Evolutionary conservation across 805 yeast species (phyloP).

Genomic region (Pichia nanzhaoensis): DNA sequence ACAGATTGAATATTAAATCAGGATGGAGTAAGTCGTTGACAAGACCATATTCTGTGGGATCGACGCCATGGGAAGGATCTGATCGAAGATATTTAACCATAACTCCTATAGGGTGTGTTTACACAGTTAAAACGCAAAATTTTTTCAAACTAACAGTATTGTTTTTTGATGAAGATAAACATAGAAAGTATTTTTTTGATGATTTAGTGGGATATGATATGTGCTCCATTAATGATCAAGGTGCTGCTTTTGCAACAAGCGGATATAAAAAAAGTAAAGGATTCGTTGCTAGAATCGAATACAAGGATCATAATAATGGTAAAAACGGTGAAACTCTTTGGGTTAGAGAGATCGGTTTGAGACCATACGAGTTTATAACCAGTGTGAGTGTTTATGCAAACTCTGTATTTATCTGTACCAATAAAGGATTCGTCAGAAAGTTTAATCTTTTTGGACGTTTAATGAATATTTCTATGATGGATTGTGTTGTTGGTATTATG

Average conservation of each 20-base stretch:
- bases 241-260: constrained; percentile 53
- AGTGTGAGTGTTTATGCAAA: constrained; percentile 61
- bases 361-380: constrained; percentile 50
- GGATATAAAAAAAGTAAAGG: constrained; percentile 23
- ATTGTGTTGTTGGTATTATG: constrained; percentile 69
- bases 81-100: constrained; percentile 73
- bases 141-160: constrained; percentile 61
- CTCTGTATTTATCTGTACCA: constrained; percentile 63
- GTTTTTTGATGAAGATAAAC: constrained; percentile 72
- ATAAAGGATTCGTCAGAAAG: constrained; percentile 64
- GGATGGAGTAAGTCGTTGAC: constrained; percentile 11
- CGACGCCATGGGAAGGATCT: constrained; percentile 66
- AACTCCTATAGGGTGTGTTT: constrained; percentile 73
- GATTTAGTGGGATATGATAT: constrained; percentile 68
- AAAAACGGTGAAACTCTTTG: constrained; percentile 71
- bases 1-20: constrained; percentile 1
- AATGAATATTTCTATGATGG: constrained; percentile 56
- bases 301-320: constrained; percentile 60
- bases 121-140: constrained; percentile 60
- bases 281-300: constrained; percentile 37
- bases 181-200: constrained; percentile 78
- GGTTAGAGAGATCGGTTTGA: constrained; percentile 49
- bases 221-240: constrained; percentile 64
- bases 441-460: constrained; percentile 73
- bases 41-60: constrained; percentile 76